Percentiles rank a stretch among this genome's conserved stretches.
phyloP scores from a whole-genome alignment of 2,329 filamentous ascomycete species.

The Colletotrichum eremochloae region DNA sequence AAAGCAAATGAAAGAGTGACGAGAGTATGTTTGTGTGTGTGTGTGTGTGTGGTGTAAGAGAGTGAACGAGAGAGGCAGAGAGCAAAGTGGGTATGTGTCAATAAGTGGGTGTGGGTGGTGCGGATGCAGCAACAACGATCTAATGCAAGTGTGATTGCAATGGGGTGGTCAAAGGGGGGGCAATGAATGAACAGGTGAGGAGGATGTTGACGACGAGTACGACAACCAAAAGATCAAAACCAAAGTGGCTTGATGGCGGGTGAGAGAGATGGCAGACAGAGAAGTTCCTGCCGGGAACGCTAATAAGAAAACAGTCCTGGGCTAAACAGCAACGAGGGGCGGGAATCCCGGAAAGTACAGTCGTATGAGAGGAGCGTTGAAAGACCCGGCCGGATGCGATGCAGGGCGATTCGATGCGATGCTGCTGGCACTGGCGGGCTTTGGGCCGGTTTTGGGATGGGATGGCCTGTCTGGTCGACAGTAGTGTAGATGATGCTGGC shows the following conservation, averaged over 20 bases:
- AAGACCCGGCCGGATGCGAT: slow-evolving; percentile 36
- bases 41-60: background rate
- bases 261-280: background rate
- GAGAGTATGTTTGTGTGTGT: background rate
- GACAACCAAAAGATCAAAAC: background rate
- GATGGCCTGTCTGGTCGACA: slow-evolving; percentile 9
- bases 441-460: slow-evolving; percentile 18
- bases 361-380: slow-evolving; percentile 33
- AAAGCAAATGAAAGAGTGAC: slow-evolving; percentile 13
- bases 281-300: slow-evolving; percentile 9
- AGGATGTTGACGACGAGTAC: slow-evolving; percentile 5
- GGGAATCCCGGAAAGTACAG: slow-evolving; percentile 35
- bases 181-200: background rate
- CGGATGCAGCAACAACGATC: slow-evolving; percentile 22
- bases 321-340: slow-evolving; percentile 24
- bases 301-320: slow-evolving; percentile 5
- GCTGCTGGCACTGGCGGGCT: slow-evolving; percentile 12
- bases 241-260: background rate
- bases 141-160: slow-evolving; percentile 19
- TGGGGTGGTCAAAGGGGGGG: slow-evolving; percentile 1
- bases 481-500: slow-evolving; percentile 8
- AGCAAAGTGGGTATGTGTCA: slow-evolving; percentile 33
- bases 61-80: background rate
- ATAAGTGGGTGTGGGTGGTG: slow-evolving; percentile 37
- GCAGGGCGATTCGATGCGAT: slow-evolving; percentile 19